Base-by-base conservation (phyloP, 2,329 filamentous ascomycete species). In the Ceratocystis smalleyi region DNA sequence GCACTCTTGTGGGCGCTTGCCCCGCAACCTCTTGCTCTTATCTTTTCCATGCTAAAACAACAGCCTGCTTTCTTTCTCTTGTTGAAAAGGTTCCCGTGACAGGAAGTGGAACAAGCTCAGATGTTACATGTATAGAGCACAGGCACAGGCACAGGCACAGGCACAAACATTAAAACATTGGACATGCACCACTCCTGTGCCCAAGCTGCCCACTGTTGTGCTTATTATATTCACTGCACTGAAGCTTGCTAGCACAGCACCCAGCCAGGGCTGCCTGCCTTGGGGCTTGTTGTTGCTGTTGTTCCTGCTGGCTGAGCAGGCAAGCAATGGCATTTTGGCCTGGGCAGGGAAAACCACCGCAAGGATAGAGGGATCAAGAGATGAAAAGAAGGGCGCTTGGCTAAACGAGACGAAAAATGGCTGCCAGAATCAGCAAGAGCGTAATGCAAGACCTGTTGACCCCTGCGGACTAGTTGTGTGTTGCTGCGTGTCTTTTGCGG, bases 141-240 rank as follows among this genome's bases (percentile, higher is more conserved):
- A 61, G 59, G 57, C 57, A 59, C 59, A 60, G 35, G n/a, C n/a
- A n/a, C 55, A 55, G 51, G 54, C 22, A 59, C 59, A 60, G 35
- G 59, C 59, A 61, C 59, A 61, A 45, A 45, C 35, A 61, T 45
- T 32, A 45, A 60, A 61, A 30, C 22, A 61, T 19, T 8, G 19
- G 32, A 27, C 54, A 57, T 27, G 8, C 27, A 57, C 54, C 54
- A 35, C 54, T 35, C 5, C 17, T n/a, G 54, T 30, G 19, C 17
- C 54, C 7, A 19, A 57, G 32, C 54, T 8, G n/a, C 27, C 3
- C 27, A 57, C 27, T n/a, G 32, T 15, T 57, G 27, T 57, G 47
- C 47, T 51, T 35, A 57, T 57, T 35, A n/a, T 30, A n/a, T n/a
- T 19, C 1, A 24, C n/a, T 19, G 2, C n/a, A n/a, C 22, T 57